Conservation (phyloP, 2,329 filamentous ascomycete genomes). For the Xylaria sp. region DNA sequence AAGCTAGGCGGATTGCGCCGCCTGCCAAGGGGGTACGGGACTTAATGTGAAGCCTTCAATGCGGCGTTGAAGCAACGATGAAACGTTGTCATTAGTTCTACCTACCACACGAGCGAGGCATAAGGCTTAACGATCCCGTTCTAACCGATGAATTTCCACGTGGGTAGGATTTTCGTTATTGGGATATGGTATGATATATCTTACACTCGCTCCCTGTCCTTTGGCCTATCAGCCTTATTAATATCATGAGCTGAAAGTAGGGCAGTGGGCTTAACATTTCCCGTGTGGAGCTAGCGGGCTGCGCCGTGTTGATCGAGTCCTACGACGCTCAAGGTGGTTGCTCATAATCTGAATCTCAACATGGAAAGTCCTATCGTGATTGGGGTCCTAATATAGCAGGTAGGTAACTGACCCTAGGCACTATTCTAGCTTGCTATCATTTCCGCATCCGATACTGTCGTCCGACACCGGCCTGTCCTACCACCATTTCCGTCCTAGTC, state of each 20-base stretch:
- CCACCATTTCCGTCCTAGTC: neutral
- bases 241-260: neutral
- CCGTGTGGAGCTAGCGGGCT: neutral
- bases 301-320: neutral
- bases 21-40: neutral
- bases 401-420: neutral
- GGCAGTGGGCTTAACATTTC: neutral
- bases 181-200: too few species aligned
- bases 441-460: neutral
- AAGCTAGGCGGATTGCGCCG: neutral
- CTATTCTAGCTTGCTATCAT: neutral
- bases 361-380: too few species aligned
- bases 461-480: too few species aligned
- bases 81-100: neutral
- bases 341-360: too few species aligned
- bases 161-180: too few species aligned
- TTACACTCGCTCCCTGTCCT: too few species aligned
- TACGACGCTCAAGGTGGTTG: neutral
- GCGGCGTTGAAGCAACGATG: neutral
- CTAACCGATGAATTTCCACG: neutral
- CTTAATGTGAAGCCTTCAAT: neutral
- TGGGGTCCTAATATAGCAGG: neutral
- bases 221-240: neutral
- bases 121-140: neutral
- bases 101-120: too few species aligned